phyloP scores from a whole-genome alignment of 495 filamentous ascomycete species.

The Amphirosellinia nigrospora region DNA sequence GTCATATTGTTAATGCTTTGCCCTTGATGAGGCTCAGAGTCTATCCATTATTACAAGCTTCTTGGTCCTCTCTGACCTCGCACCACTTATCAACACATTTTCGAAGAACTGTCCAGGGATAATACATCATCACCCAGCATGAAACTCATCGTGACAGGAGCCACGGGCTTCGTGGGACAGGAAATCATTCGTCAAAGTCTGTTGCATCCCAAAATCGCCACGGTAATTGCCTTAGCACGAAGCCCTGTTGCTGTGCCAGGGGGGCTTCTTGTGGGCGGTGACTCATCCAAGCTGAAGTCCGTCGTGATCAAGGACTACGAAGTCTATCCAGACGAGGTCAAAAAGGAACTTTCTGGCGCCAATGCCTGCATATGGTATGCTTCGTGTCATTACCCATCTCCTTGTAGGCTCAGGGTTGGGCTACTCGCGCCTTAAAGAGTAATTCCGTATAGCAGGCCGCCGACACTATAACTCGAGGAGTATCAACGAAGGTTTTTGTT shows the following conservation, averaged over 20 bases:
- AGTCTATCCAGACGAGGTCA: slow-evolving; percentile 47
- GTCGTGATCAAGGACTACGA: slow-evolving; percentile 49
- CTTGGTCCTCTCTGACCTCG: not conserved
- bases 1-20: not conserved
- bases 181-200: slow-evolving; percentile 55
- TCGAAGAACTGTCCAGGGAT: not conserved
- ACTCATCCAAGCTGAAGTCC: slow-evolving; percentile 42
- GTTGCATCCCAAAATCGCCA: slow-evolving; percentile 44
- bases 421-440: not conserved
- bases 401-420: not conserved
- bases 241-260: slow-evolving; percentile 41
- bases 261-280: slow-evolving; percentile 19
- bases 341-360: slow-evolving; percentile 50
- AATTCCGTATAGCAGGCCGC: not conserved
- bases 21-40: not conserved
- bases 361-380: slow-evolving; percentile 59
- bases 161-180: slow-evolving; percentile 54
- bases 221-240: slow-evolving; percentile 49
- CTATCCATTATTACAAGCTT: not conserved
- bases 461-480: not conserved
- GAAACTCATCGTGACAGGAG: slow-evolving; percentile 59
- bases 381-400: not conserved
- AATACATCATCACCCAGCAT: slow-evolving; percentile 37
- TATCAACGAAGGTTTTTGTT: not conserved
- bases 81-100: not conserved